Evolutionary conservation across 2,329 filamentous ascomycete species (phyloP).

Genomic region (Stagonosporopsis vannaccii): DNA sequence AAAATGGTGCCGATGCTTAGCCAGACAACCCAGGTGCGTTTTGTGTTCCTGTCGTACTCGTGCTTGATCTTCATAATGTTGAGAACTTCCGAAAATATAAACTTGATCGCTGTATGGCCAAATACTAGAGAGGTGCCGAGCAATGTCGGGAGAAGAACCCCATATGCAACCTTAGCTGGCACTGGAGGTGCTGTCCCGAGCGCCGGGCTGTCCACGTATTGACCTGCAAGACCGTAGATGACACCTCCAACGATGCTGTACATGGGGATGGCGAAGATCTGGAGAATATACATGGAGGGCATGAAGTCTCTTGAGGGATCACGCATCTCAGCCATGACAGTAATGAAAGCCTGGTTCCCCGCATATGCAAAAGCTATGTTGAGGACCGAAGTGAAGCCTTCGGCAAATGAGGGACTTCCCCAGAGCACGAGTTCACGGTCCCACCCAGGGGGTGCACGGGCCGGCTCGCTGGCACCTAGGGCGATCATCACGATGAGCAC

Average conservation of each 20-base stretch:
- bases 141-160: constrained; percentile 71
- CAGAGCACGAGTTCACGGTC: constrained; percentile 5
- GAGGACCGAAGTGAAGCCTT: constrained; percentile 20
- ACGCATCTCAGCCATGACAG: constrained; percentile 68
- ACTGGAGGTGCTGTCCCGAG: constrained; percentile 64
- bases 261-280: constrained; percentile 55
- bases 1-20: constrained; percentile 43
- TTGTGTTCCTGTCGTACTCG: constrained; percentile 31
- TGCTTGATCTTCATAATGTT: constrained; percentile 23
- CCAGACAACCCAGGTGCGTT: constrained; percentile 43
- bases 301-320: constrained; percentile 50
- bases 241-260: constrained; percentile 66
- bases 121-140: constrained; percentile 73
- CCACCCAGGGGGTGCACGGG: constrained; percentile 25
- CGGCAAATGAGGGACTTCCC: constrained; percentile 17
- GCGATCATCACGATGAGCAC: constrained; percentile 72
- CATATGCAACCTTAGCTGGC: constrained; percentile 69
- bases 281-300: constrained; percentile 57
- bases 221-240: constrained; percentile 70
- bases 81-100: constrained; percentile 67
- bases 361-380: constrained; percentile 70
- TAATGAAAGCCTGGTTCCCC: constrained; percentile 65
- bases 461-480: constrained; percentile 59
- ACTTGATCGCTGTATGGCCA: constrained; percentile 68
- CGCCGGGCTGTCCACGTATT: constrained; percentile 66